Conservation (phyloP, 2,329 filamentous ascomycete genomes). For the Hypocrella siamensis region DNA sequence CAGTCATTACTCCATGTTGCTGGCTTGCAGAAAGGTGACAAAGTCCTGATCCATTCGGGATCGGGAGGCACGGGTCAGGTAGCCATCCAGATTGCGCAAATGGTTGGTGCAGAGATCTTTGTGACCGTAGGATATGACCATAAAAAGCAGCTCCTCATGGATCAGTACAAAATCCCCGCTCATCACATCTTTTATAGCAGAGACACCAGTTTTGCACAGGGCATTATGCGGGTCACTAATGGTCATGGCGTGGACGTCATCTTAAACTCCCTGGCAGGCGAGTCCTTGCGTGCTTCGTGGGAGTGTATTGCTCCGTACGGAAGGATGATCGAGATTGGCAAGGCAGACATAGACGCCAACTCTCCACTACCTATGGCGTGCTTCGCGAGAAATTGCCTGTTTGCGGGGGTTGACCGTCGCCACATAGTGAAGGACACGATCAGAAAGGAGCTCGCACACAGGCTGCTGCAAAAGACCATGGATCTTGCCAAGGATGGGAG, state of each 20-base stretch:
- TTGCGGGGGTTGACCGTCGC: constrained; percentile 1
- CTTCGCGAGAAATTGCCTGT: constrained; percentile 1
- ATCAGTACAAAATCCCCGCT: constrained; percentile 8
- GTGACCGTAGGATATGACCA: constrained; percentile 11
- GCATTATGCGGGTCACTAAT: not conserved
- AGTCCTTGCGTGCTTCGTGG: constrained; percentile 9
- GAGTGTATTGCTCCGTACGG: constrained; percentile 14
- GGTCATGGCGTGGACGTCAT: constrained; percentile 5
- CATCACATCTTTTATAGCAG: constrained; percentile 5
- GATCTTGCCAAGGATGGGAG: not conserved
- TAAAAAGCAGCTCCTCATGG: constrained; percentile 12
- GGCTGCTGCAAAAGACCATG: not conserved
- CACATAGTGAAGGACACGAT: not conserved
- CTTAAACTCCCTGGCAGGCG: constrained; percentile 1
- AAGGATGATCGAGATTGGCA: constrained; percentile 15
- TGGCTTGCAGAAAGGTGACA: constrained; percentile 6
- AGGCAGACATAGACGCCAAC: constrained; percentile 11
- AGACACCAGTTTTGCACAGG: not conserved
- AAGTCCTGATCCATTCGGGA: constrained; percentile 15
- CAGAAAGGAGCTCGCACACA: not conserved
- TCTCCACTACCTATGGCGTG: constrained; percentile 13
- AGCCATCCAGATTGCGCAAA: constrained; percentile 11
- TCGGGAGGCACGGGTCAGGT: constrained; percentile 14
- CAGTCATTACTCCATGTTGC: constrained; percentile 15
- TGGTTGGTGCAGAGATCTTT: constrained; percentile 10